These are phyloP conservation scores for Fragilaria radians DNA, from an alignment of 108 stramenopile species.

Conservation along the genomic window DNA sequence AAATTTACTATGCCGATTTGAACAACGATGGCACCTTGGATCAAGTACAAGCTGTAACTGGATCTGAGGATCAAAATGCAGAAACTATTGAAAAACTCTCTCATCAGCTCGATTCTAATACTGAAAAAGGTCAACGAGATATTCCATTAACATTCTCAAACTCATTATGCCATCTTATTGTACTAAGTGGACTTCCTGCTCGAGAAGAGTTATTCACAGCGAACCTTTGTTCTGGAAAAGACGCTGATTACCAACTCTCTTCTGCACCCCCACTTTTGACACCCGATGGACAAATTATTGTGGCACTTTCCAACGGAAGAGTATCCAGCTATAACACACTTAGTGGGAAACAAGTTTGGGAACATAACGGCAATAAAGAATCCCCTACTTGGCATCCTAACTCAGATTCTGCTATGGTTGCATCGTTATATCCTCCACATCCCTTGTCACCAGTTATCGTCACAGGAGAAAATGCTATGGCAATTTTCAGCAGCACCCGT, in stretches of 20 bases:
- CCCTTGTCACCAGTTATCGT: constrained; percentile 54
- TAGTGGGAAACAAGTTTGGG: constrained; percentile 44
- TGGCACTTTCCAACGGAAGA: constrained; percentile 68
- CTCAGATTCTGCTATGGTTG: constrained; percentile 26
- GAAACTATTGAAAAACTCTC: constrained; percentile 1
- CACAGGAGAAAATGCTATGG: constrained; percentile 64
- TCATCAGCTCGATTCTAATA: neutral
- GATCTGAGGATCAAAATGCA: neutral
- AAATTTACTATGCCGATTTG: constrained; percentile 69
- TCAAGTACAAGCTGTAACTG: constrained; percentile 47
- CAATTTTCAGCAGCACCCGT: constrained; percentile 47
- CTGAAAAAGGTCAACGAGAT: neutral
- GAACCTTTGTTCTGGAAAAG: constrained; percentile 39
- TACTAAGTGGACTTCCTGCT: constrained; percentile 62
- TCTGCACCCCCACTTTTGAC: constrained; percentile 60
- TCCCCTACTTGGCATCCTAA: constrained; percentile 54
- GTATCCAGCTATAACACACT: constrained; percentile 53
- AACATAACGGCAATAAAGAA: constrained; percentile 15
- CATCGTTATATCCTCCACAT: constrained; percentile 38
- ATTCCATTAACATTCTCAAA: neutral
- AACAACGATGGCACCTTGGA: constrained; percentile 75
- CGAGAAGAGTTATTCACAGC: constrained; percentile 78
- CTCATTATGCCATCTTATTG: constrained; percentile 59
- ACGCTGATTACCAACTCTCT: constrained; percentile 17
- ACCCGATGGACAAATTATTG: constrained; percentile 60